phyloP scores from a whole-genome alignment of 495 filamentous ascomycete genomes.

The Cercophora newfieldiana region DNA sequence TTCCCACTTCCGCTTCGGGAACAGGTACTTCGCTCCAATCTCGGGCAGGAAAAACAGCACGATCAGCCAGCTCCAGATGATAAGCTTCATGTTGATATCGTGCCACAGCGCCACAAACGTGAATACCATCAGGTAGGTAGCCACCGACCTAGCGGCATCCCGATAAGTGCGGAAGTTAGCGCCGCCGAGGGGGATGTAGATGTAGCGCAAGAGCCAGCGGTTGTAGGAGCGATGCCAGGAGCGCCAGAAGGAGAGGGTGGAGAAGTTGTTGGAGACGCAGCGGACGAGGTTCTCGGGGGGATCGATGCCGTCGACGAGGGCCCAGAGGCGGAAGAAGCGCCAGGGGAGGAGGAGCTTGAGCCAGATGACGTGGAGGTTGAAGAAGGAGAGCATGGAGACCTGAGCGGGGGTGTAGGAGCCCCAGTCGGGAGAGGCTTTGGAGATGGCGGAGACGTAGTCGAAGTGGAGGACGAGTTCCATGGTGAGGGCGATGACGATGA shows the following conservation, averaged over 20 bases:
- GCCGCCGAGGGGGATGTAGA: constrained; percentile 91
- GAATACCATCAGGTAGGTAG: constrained; percentile 84
- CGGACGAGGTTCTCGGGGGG: constrained; percentile 98
- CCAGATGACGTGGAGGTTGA: constrained; percentile 98
- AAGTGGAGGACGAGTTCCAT: constrained; percentile 96
- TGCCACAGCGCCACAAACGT: constrained; percentile 99
- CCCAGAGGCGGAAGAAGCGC: constrained; percentile 97
- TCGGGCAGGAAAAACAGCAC: constrained; percentile 93
- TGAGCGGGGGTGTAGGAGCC: constrained; percentile 82
- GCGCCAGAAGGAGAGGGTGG: constrained; percentile 90
- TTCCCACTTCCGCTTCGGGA: constrained; percentile 71
- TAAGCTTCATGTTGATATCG: constrained; percentile 87
- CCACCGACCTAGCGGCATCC: constrained; percentile 46
- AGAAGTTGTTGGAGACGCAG: constrained; percentile 95
- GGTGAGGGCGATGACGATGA: constrained; percentile 72
- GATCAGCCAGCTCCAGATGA: constrained; percentile 96
- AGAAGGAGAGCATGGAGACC: constrained; percentile 87
- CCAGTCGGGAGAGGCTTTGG: constrained; percentile 77
- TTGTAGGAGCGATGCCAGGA: constrained; percentile 94
- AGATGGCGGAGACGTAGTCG: constrained; percentile 92
- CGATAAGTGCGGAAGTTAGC: constrained; percentile 43
- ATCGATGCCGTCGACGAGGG: constrained; percentile 84
- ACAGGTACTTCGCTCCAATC: constrained; percentile 65
- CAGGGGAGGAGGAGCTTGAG: constrained; percentile 95
- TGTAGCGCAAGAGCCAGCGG: constrained; percentile 89